phyloP scores from a whole-genome alignment of 1,139 yeast species.

The Candida neerlandica region DNA sequence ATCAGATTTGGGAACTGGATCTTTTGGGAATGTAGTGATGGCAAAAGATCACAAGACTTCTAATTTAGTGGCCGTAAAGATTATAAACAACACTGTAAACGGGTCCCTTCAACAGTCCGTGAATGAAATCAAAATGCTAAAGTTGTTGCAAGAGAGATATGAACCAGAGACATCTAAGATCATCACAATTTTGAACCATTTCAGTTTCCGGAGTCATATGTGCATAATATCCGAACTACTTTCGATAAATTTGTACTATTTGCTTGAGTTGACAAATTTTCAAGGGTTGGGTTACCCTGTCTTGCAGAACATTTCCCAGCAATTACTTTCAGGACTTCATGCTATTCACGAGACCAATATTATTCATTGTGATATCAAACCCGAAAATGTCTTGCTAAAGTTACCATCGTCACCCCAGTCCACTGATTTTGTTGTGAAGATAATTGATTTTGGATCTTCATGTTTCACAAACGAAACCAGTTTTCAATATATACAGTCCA shows the following conservation, averaged over 20 bases:
- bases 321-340: conserved; percentile 61
- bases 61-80: conserved; percentile 67
- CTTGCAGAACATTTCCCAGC: conserved; percentile 52
- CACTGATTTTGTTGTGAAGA: conserved; percentile 41
- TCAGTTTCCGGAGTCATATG: conserved; percentile 80
- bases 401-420: conserved; percentile 26
- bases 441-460: conserved; percentile 72
- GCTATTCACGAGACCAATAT: conserved; percentile 59
- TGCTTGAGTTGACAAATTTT: conserved; percentile 61
- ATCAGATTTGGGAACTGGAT: conserved; percentile 70
- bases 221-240: conserved; percentile 78
- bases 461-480: conserved; percentile 49
- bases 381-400: conserved; percentile 63
- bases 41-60: conserved; percentile 66
- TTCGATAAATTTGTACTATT: conserved; percentile 67
- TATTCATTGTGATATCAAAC: conserved; percentile 81
- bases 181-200: conserved; percentile 51
- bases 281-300: conserved; percentile 61
- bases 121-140: conserved; percentile 72
- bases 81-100: conserved; percentile 71
- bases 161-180: conserved; percentile 46
- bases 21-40: conserved; percentile 79
- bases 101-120: conserved; percentile 75
- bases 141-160: conserved; percentile 36
- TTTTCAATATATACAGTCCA: conserved; percentile 63